Evolutionary conservation across 2,329 filamentous ascomycete genomes (phyloP).

Genomic region (Cadophora luteo-olivacea): DNA sequence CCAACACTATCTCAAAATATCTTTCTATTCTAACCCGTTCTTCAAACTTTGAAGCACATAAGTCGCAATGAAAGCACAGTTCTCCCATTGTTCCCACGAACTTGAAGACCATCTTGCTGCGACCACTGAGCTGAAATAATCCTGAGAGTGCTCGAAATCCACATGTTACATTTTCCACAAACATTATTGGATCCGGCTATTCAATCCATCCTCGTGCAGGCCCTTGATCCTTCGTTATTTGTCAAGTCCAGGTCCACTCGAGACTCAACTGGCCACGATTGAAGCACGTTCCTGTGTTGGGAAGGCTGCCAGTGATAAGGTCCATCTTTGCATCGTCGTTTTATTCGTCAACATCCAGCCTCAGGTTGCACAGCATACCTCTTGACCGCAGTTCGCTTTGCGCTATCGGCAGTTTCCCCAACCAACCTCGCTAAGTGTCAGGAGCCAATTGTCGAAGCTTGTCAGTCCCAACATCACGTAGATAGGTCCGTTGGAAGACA

Average conservation of each 20-base stretch:
- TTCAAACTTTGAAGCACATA: neutral
- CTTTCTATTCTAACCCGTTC: neutral
- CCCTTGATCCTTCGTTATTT: neutral
- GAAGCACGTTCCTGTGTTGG: neutral
- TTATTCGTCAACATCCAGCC: neutral
- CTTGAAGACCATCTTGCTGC: neutral
- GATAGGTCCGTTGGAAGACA: neutral
- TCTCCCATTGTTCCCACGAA: neutral
- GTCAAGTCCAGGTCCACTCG: neutral
- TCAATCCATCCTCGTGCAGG: neutral
- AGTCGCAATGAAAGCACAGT: neutral
- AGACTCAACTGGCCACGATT: neutral
- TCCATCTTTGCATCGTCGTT: neutral
- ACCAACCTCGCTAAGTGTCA: conserved; percentile 1
- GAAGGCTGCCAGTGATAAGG: conserved; percentile 1
- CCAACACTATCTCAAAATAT: neutral
- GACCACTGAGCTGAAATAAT: neutral
- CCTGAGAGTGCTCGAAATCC: neutral
- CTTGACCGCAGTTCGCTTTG: conserved; percentile 10
- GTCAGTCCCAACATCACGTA: neutral
- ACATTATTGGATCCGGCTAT: neutral
- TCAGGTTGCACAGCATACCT: conserved; percentile 1
- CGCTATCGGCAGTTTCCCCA: neutral
- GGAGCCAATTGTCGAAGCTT: neutral
- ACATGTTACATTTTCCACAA: neutral